phyloP scores from a whole-genome alignment of 306 rosid genomes.

The Rubus parviflorus region DNA sequence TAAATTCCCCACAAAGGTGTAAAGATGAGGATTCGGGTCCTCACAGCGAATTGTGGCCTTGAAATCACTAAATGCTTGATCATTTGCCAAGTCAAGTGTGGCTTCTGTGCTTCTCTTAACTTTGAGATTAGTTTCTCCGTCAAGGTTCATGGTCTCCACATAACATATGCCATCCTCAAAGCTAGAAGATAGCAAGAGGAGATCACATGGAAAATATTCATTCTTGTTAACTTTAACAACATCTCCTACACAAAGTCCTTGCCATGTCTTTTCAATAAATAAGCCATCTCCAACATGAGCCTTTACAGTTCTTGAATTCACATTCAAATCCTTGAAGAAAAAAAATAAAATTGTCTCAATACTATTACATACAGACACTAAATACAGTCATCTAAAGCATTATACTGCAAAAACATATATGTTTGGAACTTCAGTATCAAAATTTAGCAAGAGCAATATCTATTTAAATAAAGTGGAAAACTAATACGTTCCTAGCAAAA shows the following conservation, averaged over 20 bases:
- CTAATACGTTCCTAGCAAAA: neutral
- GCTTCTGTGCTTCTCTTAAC: conserved; percentile 30
- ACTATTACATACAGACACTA: neutral
- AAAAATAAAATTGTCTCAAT: neutral
- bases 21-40: conserved; percentile 41
- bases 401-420: neutral
- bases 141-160: conserved; percentile 43
- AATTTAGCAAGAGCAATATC: neutral
- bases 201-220: conserved; percentile 38
- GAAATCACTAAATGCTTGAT: conserved; percentile 14
- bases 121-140: conserved; percentile 43
- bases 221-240: conserved; percentile 28
- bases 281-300: conserved; percentile 6
- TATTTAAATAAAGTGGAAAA: neutral
- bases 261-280: conserved; percentile 24
- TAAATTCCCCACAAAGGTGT: conserved; percentile 35
- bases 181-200: conserved; percentile 34
- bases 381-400: neutral
- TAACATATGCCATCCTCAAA: conserved; percentile 36
- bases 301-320: conserved; percentile 26
- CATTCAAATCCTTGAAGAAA: conserved; percentile 28
- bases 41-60: conserved; percentile 26
- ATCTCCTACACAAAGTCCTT: conserved; percentile 29
- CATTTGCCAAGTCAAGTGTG: conserved; percentile 24
- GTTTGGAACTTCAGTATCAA: neutral